Base-by-base conservation (phyloP, 2,329 filamentous ascomycete species). In the Plectosphaerella cucumerina region DNA sequence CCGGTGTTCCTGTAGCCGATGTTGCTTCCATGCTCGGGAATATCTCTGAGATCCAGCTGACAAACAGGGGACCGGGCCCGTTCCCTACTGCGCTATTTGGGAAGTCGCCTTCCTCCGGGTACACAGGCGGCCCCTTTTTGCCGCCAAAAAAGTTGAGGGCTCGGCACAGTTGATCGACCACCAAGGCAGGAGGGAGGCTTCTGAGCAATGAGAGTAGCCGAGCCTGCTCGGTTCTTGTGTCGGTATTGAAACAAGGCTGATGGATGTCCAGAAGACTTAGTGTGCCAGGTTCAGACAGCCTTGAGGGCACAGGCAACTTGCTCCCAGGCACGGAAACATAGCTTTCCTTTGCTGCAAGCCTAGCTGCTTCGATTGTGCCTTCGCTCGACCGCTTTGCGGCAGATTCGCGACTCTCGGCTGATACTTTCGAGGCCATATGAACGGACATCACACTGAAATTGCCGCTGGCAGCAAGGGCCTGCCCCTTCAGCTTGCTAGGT, bases 381-480 rank as follows among this genome's bases (percentile, higher is more conserved):
- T 86, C 81, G 59, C 82, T 86, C 12, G 80, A 78, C 47, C 80
- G 76, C 62, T 84, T 82, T 6, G 81, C 81, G 44, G 79, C 75
- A 48, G 76, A 75, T 60, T 78, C 73, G 45, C 78, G 70, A 39
- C 75, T 70, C 47, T 75, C 68, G 37, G 74, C 72, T 51, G 75
- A 72, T 54, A 70, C 66, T 60, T 67, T 71, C 50, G 68, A 69
- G 20, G 61, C 60, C 22, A 80, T 69, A 33, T 77, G 74, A 70
- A 86, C 83, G 51, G 84, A 80, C 75, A 86, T 83, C 39, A 85
- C 79, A 44, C 74, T 71, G 62, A 86, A 86, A 57, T 83, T 84
- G 23, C 82, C 82, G 53, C 78, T 79, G 58, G 75, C 77, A 22
- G 71, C 70, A 55, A 78, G 74, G 18, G 78, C 76, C 56, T 77